Percentiles rank a stretch among this genome's conserved stretches.
phyloP scores from a whole-genome alignment of 148 eudicot species.

The Salicornia ramosissima region DNA sequence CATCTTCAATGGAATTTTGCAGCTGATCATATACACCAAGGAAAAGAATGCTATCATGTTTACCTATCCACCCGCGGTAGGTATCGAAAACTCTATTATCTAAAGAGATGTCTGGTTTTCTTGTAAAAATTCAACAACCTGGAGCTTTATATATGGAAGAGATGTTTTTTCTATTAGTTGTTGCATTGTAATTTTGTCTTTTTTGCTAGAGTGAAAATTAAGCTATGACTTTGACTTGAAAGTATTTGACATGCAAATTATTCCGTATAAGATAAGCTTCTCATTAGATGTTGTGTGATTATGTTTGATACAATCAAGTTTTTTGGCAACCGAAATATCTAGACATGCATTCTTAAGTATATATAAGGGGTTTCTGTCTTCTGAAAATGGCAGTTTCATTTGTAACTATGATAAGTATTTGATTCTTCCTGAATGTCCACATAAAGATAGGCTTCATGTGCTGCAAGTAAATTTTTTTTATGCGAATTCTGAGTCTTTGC shows the following conservation, averaged over 20 bases:
- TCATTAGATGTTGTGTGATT: neutral
- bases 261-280: neutral
- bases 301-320: neutral
- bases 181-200: neutral
- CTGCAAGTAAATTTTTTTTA: too few species aligned
- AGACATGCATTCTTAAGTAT: too few species aligned
- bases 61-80: conserved; percentile 83
- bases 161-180: neutral
- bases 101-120: neutral
- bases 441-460: too few species aligned
- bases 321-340: too few species aligned
- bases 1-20: conserved; percentile 61
- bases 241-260: neutral
- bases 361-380: too few species aligned
- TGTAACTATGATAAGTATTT: too few species aligned
- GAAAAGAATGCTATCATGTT: conserved; percentile 88
- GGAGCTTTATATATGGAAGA: neutral
- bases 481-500: too few species aligned
- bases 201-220: neutral
- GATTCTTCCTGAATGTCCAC: too few species aligned
- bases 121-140: neutral
- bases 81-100: conserved; percentile 14
- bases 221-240: neutral
- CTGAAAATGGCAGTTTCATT: too few species aligned
- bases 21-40: conserved; percentile 76